A percentile compares a stretch with the other conserved stretches of the same genome.
Conservation (phyloP, 306 rosid species). For the Leucaena leucocephala region DNA sequence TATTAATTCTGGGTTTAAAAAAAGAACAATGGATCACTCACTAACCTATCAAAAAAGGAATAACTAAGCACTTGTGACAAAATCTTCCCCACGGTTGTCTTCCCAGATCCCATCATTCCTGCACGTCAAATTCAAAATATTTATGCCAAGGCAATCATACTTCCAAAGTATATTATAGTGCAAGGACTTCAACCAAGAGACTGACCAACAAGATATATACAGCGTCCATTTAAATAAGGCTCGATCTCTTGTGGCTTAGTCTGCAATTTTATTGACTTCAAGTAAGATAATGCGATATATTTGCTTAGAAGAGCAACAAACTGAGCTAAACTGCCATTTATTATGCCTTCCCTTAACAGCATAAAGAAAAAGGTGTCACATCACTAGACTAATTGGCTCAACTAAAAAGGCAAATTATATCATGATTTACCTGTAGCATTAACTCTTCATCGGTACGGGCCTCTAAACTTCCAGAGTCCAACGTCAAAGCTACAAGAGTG, state of each 20-base stretch:
- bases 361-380: constrained; percentile 20
- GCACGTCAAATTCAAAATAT: constrained; percentile 42
- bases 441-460: constrained; percentile 47
- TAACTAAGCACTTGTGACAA: constrained; percentile 76
- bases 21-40: constrained; percentile 31
- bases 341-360: constrained; percentile 12
- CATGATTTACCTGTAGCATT: constrained; percentile 47
- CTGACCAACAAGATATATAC: constrained; percentile 96
- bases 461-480: constrained; percentile 45
- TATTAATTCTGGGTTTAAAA: neutral
- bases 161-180: constrained; percentile 27
- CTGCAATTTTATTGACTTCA: constrained; percentile 68
- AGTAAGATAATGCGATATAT: constrained; percentile 47
- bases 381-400: constrained; percentile 17
- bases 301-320: constrained; percentile 35
- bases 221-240: constrained; percentile 81
- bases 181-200: constrained; percentile 47
- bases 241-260: constrained; percentile 63
- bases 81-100: constrained; percentile 94
- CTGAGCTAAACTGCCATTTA: constrained; percentile 17
- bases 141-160: constrained; percentile 29
- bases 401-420: constrained; percentile 10
- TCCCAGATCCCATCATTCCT: constrained; percentile 99
- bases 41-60: constrained; percentile 84
- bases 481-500: constrained; percentile 45